These are phyloP conservation scores for Calendula officinalis DNA, from an alignment of 129 eudicot genomes.

Conservation along the genomic window DNA sequence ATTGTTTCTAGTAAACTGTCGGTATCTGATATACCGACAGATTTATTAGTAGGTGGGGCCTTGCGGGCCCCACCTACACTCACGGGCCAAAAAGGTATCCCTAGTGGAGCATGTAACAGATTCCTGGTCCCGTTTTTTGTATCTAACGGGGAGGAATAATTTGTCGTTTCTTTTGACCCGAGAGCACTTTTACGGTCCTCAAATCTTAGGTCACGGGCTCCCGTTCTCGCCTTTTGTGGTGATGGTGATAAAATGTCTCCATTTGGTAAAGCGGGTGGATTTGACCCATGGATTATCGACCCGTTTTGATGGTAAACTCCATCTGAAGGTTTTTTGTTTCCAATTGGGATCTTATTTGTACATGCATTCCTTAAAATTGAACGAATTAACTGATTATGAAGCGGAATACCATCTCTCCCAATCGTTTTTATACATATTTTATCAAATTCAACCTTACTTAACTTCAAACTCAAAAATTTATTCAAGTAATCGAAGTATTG, in stretches of 20 bases:
- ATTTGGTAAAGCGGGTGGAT: conserved; percentile 54
- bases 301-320: conserved; percentile 52
- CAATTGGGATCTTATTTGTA: conserved; percentile 45
- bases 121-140: conserved; percentile 50
- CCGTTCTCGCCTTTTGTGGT: conserved; percentile 60
- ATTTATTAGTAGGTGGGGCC: conserved; percentile 44
- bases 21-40: conserved; percentile 35
- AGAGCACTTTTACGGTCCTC: conserved; percentile 63
- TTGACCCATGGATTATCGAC: conserved; percentile 40
- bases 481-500: conserved; percentile 64
- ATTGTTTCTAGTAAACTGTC: conserved; percentile 59
- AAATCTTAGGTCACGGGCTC: conserved; percentile 50
- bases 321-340: conserved; percentile 37
- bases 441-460: conserved; percentile 72
- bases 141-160: conserved; percentile 30
- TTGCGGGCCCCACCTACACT: conserved; percentile 60
- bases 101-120: conserved; percentile 81
- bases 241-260: conserved; percentile 62
- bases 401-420: conserved; percentile 70
- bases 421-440: conserved; percentile 69
- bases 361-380: conserved; percentile 75
- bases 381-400: conserved; percentile 85
- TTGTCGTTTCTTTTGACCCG: conserved; percentile 53
- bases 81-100: conserved; percentile 64
- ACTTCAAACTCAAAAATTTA: conserved; percentile 64